Evolutionary conservation across 2,329 filamentous ascomycete species (phyloP).

Genomic region (Aspergillus candidus): DNA sequence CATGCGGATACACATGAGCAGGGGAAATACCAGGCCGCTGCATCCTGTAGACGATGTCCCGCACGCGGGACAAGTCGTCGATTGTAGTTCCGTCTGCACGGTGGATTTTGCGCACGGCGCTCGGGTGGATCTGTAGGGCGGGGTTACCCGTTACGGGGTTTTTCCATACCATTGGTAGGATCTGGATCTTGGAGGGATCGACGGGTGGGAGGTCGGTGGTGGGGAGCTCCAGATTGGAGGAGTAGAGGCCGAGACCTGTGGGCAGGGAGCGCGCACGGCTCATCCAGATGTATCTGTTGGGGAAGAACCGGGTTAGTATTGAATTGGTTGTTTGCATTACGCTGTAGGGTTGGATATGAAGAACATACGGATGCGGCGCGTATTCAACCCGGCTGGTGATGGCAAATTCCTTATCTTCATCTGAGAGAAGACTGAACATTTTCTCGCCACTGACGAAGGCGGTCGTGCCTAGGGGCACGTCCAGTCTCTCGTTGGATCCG

Average conservation of each 20-base stretch:
- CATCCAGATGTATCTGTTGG: conserved; percentile 65
- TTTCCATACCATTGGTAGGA: conserved; percentile 70
- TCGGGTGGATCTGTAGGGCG: conserved; percentile 68
- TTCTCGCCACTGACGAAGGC: conserved; percentile 66
- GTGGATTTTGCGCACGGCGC: conserved; percentile 63
- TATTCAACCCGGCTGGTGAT: conserved; percentile 65
- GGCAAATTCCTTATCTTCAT: conserved; percentile 61
- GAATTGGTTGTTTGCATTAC: too few relatives aligned
- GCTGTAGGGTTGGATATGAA: neutral
- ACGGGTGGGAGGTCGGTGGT: conserved; percentile 57
- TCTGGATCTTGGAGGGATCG: conserved; percentile 61
- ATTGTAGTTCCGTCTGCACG: conserved; percentile 60
- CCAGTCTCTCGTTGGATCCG: conserved; percentile 58
- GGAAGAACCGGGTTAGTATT: neutral
- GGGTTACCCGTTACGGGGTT: conserved; percentile 65
- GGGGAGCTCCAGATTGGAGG: conserved; percentile 58
- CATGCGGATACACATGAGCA: conserved; percentile 62
- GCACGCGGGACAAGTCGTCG: conserved; percentile 60
- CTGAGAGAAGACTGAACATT: conserved; percentile 63
- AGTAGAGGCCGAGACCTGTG: conserved; percentile 65
- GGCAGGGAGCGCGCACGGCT: conserved; percentile 58
- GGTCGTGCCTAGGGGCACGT: conserved; percentile 68
- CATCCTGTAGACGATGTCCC: conserved; percentile 64
- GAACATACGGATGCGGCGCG: conserved; percentile 60
- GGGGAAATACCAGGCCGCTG: conserved; percentile 69